Evolutionary conservation across 345 rosid genomes (phyloP).

Genomic region (Camelina sativa): DNA sequence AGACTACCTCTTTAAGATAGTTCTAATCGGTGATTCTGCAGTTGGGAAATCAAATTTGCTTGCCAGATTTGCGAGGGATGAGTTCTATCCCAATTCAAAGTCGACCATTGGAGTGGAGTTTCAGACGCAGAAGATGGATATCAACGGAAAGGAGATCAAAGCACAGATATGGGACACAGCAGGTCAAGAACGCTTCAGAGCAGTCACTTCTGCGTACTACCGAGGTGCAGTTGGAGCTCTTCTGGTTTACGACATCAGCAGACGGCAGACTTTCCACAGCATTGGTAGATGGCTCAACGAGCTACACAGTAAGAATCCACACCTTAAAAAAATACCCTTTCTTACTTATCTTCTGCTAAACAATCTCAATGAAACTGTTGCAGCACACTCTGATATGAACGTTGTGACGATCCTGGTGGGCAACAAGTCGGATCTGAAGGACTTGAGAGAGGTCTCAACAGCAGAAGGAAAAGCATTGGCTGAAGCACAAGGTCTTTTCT

Average conservation of each 20-base stretch:
- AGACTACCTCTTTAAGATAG: conserved; percentile 97
- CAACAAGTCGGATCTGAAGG: conserved; percentile 90
- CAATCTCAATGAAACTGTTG: conserved; percentile 32
- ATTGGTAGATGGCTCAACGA: conserved; percentile 97
- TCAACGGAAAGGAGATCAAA: conserved; percentile 88
- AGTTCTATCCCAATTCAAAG: conserved; percentile 91
- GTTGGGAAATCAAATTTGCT: conserved; percentile 98
- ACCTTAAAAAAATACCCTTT: background rate
- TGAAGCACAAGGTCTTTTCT: conserved; percentile 86
- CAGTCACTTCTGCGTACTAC: conserved; percentile 96
- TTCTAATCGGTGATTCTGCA: conserved; percentile 92
- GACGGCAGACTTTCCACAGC: conserved; percentile 88
- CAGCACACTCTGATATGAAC: conserved; percentile 99
- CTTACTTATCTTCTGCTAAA: background rate
- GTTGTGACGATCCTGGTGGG: conserved; percentile 92
- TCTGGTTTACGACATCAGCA: conserved; percentile 90
- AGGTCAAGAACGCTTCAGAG: conserved; percentile 98
- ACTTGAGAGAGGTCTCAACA: conserved; percentile 86
- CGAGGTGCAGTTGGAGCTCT: conserved; percentile 99
- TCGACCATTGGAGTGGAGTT: conserved; percentile 99
- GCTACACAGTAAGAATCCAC: conserved; percentile 78
- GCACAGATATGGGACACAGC: conserved; percentile 99
- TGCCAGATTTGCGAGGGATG: conserved; percentile 96
- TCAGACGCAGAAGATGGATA: conserved; percentile 92
- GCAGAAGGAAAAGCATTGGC: conserved; percentile 89